Conservation (phyloP, 345 rosid species). For the Triadica sebifera region DNA sequence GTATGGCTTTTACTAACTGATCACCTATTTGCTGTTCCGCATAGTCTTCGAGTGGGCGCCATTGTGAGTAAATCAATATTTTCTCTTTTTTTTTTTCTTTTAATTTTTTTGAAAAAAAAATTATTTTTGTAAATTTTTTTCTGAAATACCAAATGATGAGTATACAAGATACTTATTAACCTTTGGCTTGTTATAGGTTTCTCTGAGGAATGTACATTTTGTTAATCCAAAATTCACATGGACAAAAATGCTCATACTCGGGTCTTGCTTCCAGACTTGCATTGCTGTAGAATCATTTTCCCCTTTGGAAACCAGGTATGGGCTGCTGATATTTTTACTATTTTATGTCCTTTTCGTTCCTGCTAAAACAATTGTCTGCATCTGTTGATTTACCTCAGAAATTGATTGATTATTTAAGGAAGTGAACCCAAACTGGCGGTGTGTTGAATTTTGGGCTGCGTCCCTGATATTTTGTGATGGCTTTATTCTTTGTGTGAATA, state of each 20-base stretch:
- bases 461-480: background rate
- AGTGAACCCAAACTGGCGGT: no score
- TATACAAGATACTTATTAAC: background rate
- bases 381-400: background rate
- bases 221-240: conserved; percentile 68
- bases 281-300: conserved; percentile 66
- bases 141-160: background rate
- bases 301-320: conserved; percentile 70
- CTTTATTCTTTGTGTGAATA: background rate
- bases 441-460: background rate
- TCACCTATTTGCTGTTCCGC: conserved; percentile 49
- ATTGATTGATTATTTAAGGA: background rate
- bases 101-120: no score
- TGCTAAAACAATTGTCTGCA: background rate
- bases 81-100: background rate
- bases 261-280: conserved; percentile 77
- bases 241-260: conserved; percentile 66
- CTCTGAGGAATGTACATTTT: conserved; percentile 72
- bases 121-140: background rate
- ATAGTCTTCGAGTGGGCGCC: conserved; percentile 68
- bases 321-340: conserved; percentile 5
- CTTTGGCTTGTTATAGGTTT: conserved; percentile 46
- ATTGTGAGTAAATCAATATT: conserved; percentile 49
- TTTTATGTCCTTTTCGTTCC: background rate
- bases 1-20: conserved; percentile 83